Conservation (phyloP, 768 basidiomycete genomes). For the Agrocybe praecox region DNA sequence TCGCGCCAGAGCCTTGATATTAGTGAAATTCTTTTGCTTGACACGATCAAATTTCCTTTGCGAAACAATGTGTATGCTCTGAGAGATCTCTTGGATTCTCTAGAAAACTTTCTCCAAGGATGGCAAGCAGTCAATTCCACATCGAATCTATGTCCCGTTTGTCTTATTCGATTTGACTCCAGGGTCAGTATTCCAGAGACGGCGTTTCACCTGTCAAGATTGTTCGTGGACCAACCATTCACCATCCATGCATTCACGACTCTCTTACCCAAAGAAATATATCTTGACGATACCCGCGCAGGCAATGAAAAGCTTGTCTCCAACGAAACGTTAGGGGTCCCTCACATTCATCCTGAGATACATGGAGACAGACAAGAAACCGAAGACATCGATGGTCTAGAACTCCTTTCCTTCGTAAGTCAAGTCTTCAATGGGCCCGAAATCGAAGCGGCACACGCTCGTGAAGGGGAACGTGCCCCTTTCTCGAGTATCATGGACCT, state of each 20-base stretch:
- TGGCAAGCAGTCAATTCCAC: background rate
- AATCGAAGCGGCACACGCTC: no score
- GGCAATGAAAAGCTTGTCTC: background rate
- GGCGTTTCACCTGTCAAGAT: background rate
- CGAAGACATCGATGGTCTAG: no score
- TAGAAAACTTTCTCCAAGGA: background rate
- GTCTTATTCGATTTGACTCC: background rate
- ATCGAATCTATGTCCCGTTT: background rate
- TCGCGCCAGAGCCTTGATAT: background rate
- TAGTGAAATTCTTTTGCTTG: background rate
- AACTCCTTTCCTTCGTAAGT: no score
- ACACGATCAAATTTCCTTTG: background rate
- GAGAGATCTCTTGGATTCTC: background rate
- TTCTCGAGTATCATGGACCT: no score
- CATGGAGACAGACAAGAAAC: no score
- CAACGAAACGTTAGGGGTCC: background rate
- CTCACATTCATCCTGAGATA: no score
- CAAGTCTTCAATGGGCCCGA: no score
- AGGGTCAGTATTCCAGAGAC: background rate
- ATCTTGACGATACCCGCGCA: background rate
- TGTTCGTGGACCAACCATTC: background rate
- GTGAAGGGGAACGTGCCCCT: no score
- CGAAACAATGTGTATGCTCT: background rate
- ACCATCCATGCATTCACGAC: background rate
- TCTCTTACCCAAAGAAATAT: background rate